phyloP scores from a whole-genome alignment of 2,329 filamentous ascomycete genomes.

The Fusarium keratoplasticum region DNA sequence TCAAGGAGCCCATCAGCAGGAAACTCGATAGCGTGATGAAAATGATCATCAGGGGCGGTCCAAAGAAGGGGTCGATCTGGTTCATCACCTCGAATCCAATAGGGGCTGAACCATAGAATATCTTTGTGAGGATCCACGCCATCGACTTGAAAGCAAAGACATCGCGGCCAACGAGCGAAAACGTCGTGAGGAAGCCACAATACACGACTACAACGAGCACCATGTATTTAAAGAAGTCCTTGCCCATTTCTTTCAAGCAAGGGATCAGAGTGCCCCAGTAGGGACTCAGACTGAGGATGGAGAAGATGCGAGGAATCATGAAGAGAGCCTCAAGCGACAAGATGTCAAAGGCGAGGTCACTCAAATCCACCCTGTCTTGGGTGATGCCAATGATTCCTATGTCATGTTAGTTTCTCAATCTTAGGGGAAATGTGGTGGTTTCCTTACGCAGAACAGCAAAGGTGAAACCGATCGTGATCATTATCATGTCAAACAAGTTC shows the following conservation, averaged over 20 bases:
- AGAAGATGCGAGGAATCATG: slow-evolving; percentile 89
- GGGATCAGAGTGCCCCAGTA: slow-evolving; percentile 93
- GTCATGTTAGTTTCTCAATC: slow-evolving; percentile 9
- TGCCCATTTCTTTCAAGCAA: slow-evolving; percentile 93
- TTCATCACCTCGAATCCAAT: slow-evolving; percentile 78
- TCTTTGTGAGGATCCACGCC: slow-evolving; percentile 82
- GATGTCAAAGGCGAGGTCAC: slow-evolving; percentile 88
- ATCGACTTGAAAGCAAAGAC: slow-evolving; percentile 73
- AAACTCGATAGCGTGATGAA: slow-evolving; percentile 85
- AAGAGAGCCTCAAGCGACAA: slow-evolving; percentile 89
- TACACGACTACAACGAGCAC: slow-evolving; percentile 86
- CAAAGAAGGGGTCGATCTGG: slow-evolving; percentile 68
- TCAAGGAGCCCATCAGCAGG: slow-evolving; percentile 81
- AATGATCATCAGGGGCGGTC: slow-evolving; percentile 73
- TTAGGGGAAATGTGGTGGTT: fast-evolving
- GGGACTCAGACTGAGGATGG: slow-evolving; percentile 85
- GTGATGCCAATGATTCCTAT: slow-evolving; percentile 52
- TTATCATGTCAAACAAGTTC: slow-evolving; percentile 79
- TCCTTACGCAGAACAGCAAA: slow-evolving; percentile 79
- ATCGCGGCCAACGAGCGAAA: slow-evolving; percentile 80
- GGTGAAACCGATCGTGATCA: slow-evolving; percentile 77
- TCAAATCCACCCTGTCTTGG: slow-evolving; percentile 69
- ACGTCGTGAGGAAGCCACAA: slow-evolving; percentile 89
- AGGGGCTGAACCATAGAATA: slow-evolving; percentile 82
- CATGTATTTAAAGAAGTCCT: slow-evolving; percentile 89